These are phyloP conservation scores for Rhododendron williamsianum DNA, from an alignment of 148 eudicot genomes.

Conservation along the genomic window DNA sequence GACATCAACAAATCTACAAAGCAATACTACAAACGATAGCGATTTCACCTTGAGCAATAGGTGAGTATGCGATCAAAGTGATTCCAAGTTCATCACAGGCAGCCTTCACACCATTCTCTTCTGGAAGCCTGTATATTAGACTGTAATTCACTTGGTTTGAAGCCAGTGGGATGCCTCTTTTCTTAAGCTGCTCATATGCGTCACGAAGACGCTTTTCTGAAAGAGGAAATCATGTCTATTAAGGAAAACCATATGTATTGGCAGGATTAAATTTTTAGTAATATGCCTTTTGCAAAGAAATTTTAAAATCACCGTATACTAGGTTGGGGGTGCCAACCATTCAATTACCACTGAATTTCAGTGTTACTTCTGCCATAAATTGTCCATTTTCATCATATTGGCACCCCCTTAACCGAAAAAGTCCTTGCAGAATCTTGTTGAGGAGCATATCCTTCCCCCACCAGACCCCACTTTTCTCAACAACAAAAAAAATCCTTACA, in stretches of 20 bases:
- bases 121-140: slow-evolving; percentile 83
- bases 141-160: slow-evolving; percentile 99
- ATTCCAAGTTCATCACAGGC: slow-evolving; percentile 94
- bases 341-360: background rate
- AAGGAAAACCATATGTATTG: background rate
- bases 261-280: background rate
- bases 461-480: background rate
- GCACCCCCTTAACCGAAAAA: background rate
- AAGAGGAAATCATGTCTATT: slow-evolving; percentile 10
- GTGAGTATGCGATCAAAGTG: slow-evolving; percentile 90
- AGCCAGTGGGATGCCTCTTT: slow-evolving; percentile 89
- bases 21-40: background rate
- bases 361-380: background rate
- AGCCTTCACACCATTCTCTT: slow-evolving; percentile 93
- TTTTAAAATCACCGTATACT: background rate
- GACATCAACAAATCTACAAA: background rate
- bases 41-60: slow-evolving; percentile 82
- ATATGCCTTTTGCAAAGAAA: background rate
- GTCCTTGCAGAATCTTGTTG: background rate
- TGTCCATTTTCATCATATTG: background rate
- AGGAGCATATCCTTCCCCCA: background rate
- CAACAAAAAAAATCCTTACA: background rate
- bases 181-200: slow-evolving; percentile 65
- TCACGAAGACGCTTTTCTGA: slow-evolving; percentile 83
- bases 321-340: background rate